phyloP scores from a whole-genome alignment of 2,329 filamentous ascomycete genomes.

The Furcasterigmium furcatum region DNA sequence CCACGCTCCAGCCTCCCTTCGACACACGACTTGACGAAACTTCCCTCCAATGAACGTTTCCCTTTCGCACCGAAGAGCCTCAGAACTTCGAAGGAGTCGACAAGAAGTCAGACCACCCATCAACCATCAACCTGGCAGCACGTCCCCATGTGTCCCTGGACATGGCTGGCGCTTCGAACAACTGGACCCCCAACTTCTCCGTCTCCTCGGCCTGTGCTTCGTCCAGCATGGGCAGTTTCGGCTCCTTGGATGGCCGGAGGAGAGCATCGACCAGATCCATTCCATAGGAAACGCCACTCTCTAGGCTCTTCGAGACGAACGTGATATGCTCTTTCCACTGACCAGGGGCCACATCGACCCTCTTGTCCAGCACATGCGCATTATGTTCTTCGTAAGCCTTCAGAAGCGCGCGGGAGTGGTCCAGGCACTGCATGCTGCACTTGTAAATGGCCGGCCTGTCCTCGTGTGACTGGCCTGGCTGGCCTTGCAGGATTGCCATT shows the following conservation, averaged over 20 bases:
- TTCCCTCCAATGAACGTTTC: background rate
- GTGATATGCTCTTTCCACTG: conserved; percentile 27
- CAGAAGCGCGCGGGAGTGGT: background rate
- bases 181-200: conserved; percentile 27
- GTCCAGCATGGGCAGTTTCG: background rate
- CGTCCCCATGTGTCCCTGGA: conserved; percentile 26
- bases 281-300: conserved; percentile 17
- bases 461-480: background rate
- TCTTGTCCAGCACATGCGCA: background rate
- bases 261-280: conserved; percentile 18
- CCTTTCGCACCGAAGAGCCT: too few species aligned
- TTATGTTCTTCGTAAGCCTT: background rate
- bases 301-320: conserved; percentile 23
- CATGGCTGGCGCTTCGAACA: conserved; percentile 19
- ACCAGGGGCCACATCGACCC: background rate
- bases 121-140: background rate
- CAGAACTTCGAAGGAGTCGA: conserved; percentile 19
- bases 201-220: conserved; percentile 16
- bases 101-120: background rate
- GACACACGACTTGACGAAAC: background rate
- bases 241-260: conserved; percentile 19
- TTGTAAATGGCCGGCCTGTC: background rate
- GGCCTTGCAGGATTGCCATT: too few species aligned
- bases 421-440: background rate
- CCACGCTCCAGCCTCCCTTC: too few species aligned